Percentiles rank a stretch among this genome's conserved stretches.
These are phyloP conservation scores for Saccharomycopsis synnaedendra DNA, from an alignment of 805 yeast species.

Conservation along the genomic window DNA sequence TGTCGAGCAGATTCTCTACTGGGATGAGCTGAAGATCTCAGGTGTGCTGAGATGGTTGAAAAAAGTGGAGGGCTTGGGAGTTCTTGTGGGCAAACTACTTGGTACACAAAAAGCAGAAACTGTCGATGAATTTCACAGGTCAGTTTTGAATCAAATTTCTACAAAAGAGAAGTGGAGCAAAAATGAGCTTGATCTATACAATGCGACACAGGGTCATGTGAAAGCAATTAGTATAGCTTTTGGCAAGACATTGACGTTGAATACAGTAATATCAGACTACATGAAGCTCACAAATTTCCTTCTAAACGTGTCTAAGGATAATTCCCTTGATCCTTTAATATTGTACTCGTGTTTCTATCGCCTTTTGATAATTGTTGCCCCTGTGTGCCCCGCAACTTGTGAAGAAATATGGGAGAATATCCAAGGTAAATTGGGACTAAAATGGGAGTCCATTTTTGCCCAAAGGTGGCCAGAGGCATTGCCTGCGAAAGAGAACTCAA, in stretches of 20 bases:
- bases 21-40: slow-evolving; percentile 83
- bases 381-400: slow-evolving; percentile 69
- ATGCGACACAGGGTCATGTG: slow-evolving; percentile 38
- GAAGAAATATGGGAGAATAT: slow-evolving; percentile 73
- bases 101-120: neutral
- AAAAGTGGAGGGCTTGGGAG: neutral
- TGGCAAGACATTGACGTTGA: slow-evolving; percentile 47
- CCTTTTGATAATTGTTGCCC: slow-evolving; percentile 55
- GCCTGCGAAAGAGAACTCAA: slow-evolving; percentile 26
- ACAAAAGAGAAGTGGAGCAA: slow-evolving; percentile 20
- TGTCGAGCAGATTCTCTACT: slow-evolving; percentile 62
- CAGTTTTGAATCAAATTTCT: neutral
- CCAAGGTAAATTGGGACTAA: slow-evolving; percentile 14
- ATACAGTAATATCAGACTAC: slow-evolving; percentile 79
- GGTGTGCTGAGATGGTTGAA: slow-evolving; percentile 83
- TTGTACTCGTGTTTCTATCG: slow-evolving; percentile 32
- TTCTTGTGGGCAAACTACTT: neutral
- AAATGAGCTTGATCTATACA: slow-evolving; percentile 46
- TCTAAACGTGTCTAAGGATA: slow-evolving; percentile 29
- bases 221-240: slow-evolving; percentile 48
- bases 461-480: slow-evolving; percentile 51
- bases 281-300: slow-evolving; percentile 67
- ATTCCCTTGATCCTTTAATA: slow-evolving; percentile 30
- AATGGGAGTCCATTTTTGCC: slow-evolving; percentile 34
- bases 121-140: neutral